Base-by-base conservation (phyloP, 352 stramenopile species). In the Globisporangium acanthophoron region DNA sequence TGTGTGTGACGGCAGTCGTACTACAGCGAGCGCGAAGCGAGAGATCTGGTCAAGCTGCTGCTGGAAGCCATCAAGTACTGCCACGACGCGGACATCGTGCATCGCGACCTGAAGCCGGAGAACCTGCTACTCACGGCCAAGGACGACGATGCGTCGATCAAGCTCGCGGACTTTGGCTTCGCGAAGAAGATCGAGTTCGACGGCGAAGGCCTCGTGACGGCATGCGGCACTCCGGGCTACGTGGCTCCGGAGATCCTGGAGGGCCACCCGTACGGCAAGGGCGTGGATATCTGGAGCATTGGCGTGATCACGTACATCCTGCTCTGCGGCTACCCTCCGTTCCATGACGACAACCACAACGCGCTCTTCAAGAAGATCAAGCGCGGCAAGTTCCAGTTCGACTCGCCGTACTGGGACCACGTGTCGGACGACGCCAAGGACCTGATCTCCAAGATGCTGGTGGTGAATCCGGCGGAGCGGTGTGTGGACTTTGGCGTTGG, bases 311-410 rank as follows among this genome's bases (percentile, higher is more conserved):
- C 85, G 44, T 96, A 92, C 62, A 92, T 92, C 35, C 52, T 96
- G 53, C 61, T 96, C 39, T 94, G 81, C 50, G 87, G 87, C 11
- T 94, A 95, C 68, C 82, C 86, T 8, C 87, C 87, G 31, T 96
- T 96, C 70, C 82, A 97, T 67, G 78, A 97, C 65, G 84, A 97
- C 67, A 98, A 97, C 73, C 92, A 97, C 70, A 86, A 88, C 29
- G 83, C 88, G 46, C 83, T 98, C 18, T 98, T 98, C 70, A 88
- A 90, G 55, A 98, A 97, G 66, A 98, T 98, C 67, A 95, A 96
- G 67, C 88, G 82, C 52, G 94, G 91, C 53, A 88, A 96, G 59
- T 98, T 96, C 70, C 76, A 97, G 75, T 98, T 98, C 59, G 92
- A 98, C 61, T 88, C 90, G n/a, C 92, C 97, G 18, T 98, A 98